Evolutionary conservation across 164 flowering plant genomes (phyloP), one percentile per base, ranked within the genome.

Genomic region (Vitis rupestris): DNA sequence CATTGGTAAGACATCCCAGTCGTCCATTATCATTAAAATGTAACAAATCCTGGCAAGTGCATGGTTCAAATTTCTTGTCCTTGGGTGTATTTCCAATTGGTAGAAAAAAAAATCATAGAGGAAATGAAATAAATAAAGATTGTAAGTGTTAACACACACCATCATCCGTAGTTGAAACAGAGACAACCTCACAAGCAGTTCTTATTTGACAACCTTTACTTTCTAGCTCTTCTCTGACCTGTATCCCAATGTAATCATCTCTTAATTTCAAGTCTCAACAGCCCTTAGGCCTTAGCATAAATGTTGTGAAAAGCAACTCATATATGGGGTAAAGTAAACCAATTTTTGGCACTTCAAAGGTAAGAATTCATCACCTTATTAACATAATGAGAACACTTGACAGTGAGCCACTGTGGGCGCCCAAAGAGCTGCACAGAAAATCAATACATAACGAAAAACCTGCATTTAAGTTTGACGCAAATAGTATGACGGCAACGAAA

Each of bases 331-430:
- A 23, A 23, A 23, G 2, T 23, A 23, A 53, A 37, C 52, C 23
- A 14, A 8, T 16, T 14, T 87, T 12, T 9, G 48, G 31, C 11
- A n/a, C 48, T 64, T 11, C 30, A 64, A 3, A 27, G n/a, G 0
- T 10, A 50, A 62, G n/a, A 13, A 15, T 14, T 7, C 29, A 29
- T n/a, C 2, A 92, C 99, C 97, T 85, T 91, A 14, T 80, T 76
- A 55, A 91, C 85, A 72, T 91, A 95, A 68, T 68, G 31, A 60
- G 94, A 87, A 72, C 85, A 64, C 77, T 74, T 83, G 9, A 92
- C 92, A 2, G 97, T 95, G 17, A 92, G 90, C 97, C 97, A 95
- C 56, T 90, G 98, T 54, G 99, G 98, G 29, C 96, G 88, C 31
- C 94, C 97, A 75, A 92, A 85, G 50, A 92, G 78, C 98, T 94